Base-by-base conservation (phyloP, 75 land plant species). In the Picea sitchensis region DNA sequence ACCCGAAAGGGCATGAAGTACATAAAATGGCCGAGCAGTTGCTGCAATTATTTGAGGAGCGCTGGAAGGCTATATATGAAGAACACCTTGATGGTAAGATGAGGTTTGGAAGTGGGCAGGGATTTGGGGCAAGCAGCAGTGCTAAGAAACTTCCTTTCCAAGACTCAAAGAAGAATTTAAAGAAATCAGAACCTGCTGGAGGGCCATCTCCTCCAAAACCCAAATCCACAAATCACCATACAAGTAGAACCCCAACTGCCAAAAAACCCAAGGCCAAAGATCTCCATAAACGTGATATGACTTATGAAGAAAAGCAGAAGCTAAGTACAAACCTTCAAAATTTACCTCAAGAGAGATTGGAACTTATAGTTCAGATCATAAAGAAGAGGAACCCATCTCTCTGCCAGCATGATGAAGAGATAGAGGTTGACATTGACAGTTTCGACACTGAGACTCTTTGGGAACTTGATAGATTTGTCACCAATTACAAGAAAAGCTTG, bases 391-490 rank as follows among this genome's bases (percentile, higher is more conserved):
- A 92, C 59, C 81, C 88, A 23, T 80, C 80, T 20, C 71, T 92
- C 5, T 81, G 75, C 58, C 86, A 90, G 79, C 81, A 90, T 11
- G 92, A 92, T 61, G 96, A 94, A 82, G 94, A 94, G 80, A 89
- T 95, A 82, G 98, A 95, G 76, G 85, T 95, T 34, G 98, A 95
- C 61, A 91, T 95, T 36, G 92, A 90, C 54, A 83, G 77, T 71
- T 81, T 95, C 59, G 98, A 95, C 77, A 74, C 80, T 36, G 98
- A 95, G 77, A 93, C 98, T 12, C 87, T 94, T 20, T 94, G 97
- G 97, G 97, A 95, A 80, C 92, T 95, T 72, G 95, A 95, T 79
- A 84, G 88, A 62, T 91, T 85, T 81, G 92, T 93, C 23, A 83
- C 87, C 58, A 86, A 90, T 58, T 87, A 82, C 63, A 88, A 88